Base-by-base conservation (phyloP, 2,329 filamentous ascomycete genomes). In the Penicillium glabrum region DNA sequence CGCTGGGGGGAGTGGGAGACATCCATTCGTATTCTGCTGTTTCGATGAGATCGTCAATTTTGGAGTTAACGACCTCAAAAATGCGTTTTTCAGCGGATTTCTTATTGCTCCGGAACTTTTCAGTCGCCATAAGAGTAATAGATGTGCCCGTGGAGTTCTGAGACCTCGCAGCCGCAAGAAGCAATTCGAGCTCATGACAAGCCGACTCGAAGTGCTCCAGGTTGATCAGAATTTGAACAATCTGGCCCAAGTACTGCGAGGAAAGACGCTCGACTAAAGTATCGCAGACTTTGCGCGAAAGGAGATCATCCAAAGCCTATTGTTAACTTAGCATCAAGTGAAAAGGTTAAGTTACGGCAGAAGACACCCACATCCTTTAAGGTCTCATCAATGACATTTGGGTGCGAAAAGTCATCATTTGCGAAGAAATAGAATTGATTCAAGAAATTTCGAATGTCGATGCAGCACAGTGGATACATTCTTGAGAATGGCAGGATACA, bases 401-500 rank as follows among this genome's bases (percentile, higher is more conserved):
- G 89, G 62, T 96, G 90, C 61, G 95, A 89, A 70, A 98, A 98
- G 71, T 98, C 92, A 69, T 98, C 93, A 68, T 96, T 93, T 9
- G 91, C 92, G 76, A 98, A 99, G 74, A 96, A 93, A 74, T 98
- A 98, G 69, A 99, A 98, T 70, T 98, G 93, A 73, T 97, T 97
- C 58, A 98, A 80, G 73, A 99, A 98, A 74, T 97, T 97, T 41
- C 93, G 86, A 67, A 99, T 97, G 69, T 98, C 92, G 71, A 98
- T 98, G 79, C 95, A 99, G 76, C 95, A 97, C 31, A 98, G 82
- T 1, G 95, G 93, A 71, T 99, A 99, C 95, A 99, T 99, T 68
- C 98, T 93, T 13, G 93, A 97, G 73, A 99, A 99, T 0, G 95
- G 96, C 1, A 99, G 80, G n/a, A 97, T 91, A 66, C 89, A 96